A percentile compares a stretch with the other conserved stretches of the same genome.
These are phyloP conservation scores for Sorghum bicolor DNA, from an alignment of 176 grass and related monocot species.

Conservation along the genomic window DNA sequence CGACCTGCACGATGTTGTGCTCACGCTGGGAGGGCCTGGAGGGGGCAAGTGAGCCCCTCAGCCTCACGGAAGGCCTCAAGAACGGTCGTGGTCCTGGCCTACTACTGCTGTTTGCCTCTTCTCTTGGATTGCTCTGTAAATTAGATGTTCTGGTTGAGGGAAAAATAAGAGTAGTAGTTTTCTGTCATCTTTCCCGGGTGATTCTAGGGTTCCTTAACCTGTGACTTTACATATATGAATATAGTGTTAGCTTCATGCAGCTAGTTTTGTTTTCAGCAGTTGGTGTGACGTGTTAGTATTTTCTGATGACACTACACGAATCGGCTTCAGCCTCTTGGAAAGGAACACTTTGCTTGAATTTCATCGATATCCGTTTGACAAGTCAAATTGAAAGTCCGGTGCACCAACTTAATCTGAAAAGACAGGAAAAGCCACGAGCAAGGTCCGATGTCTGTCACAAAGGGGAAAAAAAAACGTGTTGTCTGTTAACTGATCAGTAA, in stretches of 20 bases:
- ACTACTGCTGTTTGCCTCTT: constrained; percentile 14
- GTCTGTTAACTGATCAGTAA: too few species aligned
- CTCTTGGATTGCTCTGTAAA: constrained; percentile 38
- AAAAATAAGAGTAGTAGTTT: constrained; percentile 31
- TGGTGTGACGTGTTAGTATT: neutral
- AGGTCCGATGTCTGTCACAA: neutral
- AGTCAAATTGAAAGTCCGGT: neutral
- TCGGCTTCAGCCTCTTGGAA: neutral
- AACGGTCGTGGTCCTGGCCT: neutral
- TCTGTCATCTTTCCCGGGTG: constrained; percentile 3
- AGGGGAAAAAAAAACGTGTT: neutral
- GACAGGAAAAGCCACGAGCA: too few species aligned
- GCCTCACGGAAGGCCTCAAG: too few species aligned
- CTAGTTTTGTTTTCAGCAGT: neutral
- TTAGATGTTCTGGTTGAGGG: constrained; percentile 17
- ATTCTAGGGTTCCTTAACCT: neutral
- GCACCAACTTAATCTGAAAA: too few species aligned
- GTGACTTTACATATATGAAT: constrained; percentile 37
- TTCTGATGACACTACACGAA: neutral
- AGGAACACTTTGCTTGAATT: neutral
- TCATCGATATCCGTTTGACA: neutral
- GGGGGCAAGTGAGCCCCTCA: constrained; percentile 38
- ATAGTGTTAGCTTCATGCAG: constrained; percentile 32
- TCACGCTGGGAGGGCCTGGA: constrained; percentile 89
- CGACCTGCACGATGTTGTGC: constrained; percentile 84